Base-by-base conservation (phyloP, 257 asterid genomes). In the Solanum sejunctum region DNA sequence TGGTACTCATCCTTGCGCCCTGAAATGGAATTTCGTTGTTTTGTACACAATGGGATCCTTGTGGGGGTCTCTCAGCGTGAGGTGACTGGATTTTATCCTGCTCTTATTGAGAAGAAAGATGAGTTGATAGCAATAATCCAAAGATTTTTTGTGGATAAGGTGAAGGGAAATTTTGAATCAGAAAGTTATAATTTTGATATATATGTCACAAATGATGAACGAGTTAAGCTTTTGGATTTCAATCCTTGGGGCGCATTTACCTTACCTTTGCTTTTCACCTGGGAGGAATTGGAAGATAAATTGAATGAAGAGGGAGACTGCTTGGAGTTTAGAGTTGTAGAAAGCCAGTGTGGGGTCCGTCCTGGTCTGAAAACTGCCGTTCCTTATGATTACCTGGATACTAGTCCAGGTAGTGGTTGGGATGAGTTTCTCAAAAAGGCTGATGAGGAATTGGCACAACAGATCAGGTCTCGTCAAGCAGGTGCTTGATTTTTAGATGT, bases 1-100 rank as follows among this genome's bases (percentile, higher is more conserved):
- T 96, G 98, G 98, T 95, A 93, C 61, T 89, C 92, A 12, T 88
- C 93, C 0, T 71, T 95, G 36, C 89, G 86, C 54, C 99, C 98
- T 8, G 97, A 93, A 83, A 94, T 95, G 99, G 99, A 96, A 80
- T 96, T 96, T 20, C 94, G 99, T 67, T 93, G 99, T 88, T 94
- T 94, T 83, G 97, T 94, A 3, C 84, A 70, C 15, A 82, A 87
- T 73, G 84, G 73, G 47, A 52, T 43, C 71, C 93, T 96, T 17
- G 85, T 91, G 45, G 98, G 97, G 17, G 70, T 95, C 84, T 94
- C 91, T 81, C 99, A 94, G 84, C 92, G 99, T 18, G 99, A 96
- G 89, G 95, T 96, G 41, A 93, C 99, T 21, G 92, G 90, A 82
- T 95, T 91, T 85, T 94, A 96, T 86, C 99, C 98, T 12, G 86